Base-by-base conservation (phyloP, 1,284 basidiomycete genomes). In the Moesziomyces aphidis region DNA sequence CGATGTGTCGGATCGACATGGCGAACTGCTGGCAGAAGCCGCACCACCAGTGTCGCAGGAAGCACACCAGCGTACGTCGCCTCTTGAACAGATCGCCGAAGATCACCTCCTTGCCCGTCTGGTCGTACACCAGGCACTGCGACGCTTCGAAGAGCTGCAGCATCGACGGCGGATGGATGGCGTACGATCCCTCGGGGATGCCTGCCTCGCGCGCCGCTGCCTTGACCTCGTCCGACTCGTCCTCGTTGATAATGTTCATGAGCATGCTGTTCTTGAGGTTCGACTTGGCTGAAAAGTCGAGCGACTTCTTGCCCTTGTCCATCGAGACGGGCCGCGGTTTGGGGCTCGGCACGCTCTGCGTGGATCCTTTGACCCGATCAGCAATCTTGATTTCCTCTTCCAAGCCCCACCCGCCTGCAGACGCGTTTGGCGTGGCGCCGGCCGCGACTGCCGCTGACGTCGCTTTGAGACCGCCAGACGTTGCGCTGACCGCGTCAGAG, bases 21-120 rank as follows among this genome's bases (percentile, higher is more conserved):
- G 94, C 89, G 84, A 95, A 96, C 81, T 94, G 92, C 81, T 93
- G 92, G 83, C 92, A 93, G 34, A 90, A 86, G 4, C 91, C 90
- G 78, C 92, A 94, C 74, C 85, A 86, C 85, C 85, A 85, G 78
- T 81, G 77, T 10, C 82, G 80, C 19, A 87, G 85, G 68, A 88
- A 88, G 50, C 86, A 81, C 55, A 94, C 90, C 61, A 94, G 88
- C 1, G 91, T 92, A 81, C 87, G 88, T 79, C 88, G 88, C 11
- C 87, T 86, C 53, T 87, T 87, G 81, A 93, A 91, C 28, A 95
- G 83, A 50, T 91, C 89, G 2, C 92, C 91, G 73, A 95, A 95
- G 26, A 86, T 87, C 45, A 92, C 86, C 11, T 88, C 86, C 9
- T 89, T 76, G 19, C 92, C 93, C 34, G 89, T 89, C 78, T 92